phyloP scores from a whole-genome alignment of 257 asterid species.

The Thymus mandschuricus region DNA sequence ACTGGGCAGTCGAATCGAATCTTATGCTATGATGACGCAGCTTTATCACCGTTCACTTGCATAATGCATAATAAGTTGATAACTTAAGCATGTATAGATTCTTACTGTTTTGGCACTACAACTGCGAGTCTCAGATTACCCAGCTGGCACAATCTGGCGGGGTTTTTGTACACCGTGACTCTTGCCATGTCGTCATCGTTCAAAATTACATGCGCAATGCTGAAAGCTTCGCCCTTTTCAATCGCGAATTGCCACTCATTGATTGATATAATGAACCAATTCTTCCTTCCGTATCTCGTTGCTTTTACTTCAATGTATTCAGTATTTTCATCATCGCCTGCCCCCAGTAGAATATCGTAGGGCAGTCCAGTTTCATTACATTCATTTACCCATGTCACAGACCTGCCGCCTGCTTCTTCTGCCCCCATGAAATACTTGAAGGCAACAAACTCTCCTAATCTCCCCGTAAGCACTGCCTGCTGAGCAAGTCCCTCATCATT shows the following conservation, averaged over 20 bases:
- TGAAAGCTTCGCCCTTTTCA: conserved; percentile 87
- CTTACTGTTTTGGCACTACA: conserved; percentile 49
- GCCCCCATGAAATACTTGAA: conserved; percentile 56
- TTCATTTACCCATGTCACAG: conserved; percentile 87
- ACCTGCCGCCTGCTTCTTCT: conserved; percentile 37
- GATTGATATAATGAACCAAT: conserved; percentile 66
- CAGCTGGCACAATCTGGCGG: conserved; percentile 67
- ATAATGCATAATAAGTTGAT: too few relatives aligned
- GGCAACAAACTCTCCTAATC: conserved; percentile 81
- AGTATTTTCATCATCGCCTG: conserved; percentile 43
- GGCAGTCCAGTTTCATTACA: conserved; percentile 80
- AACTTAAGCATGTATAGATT: too few relatives aligned
- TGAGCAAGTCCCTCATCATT: conserved; percentile 43
- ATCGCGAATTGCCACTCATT: conserved; percentile 95
- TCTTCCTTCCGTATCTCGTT: conserved; percentile 62
- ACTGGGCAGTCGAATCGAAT: neutral
- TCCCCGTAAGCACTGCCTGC: conserved; percentile 75
- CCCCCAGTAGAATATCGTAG: conserved; percentile 68
- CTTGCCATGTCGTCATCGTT: conserved; percentile 55
- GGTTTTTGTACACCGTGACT: conserved; percentile 77
- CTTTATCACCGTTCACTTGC: neutral
- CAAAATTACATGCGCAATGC: conserved; percentile 80
- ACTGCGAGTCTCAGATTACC: conserved; percentile 79
- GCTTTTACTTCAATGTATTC: conserved; percentile 93
- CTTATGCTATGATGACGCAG: neutral